These are phyloP conservation scores for Phytophthora cryptogea DNA, from an alignment of 352 stramenopile genomes.

Conservation along the genomic window DNA sequence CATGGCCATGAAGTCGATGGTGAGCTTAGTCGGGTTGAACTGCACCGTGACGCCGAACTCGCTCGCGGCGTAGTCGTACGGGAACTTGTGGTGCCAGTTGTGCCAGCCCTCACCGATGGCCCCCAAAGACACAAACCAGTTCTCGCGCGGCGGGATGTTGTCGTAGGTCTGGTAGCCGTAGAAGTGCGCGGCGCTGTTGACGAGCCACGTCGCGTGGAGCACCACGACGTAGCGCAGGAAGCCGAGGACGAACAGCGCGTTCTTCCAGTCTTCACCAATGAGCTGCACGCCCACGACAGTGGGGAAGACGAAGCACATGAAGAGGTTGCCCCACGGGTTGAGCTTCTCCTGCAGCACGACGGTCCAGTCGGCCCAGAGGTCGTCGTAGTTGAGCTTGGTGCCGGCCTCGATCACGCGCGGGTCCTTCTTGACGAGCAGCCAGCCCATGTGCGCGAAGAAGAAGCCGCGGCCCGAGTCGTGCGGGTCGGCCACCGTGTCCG, in stretches of 20 bases:
- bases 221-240: constrained; percentile 94
- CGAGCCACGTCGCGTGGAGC: constrained; percentile 97
- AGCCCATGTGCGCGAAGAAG: constrained; percentile 99
- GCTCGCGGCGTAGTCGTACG: constrained; percentile 98
- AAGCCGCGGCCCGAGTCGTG: constrained; percentile 98
- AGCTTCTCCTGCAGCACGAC: constrained; percentile 96
- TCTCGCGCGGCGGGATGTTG: constrained; percentile 95
- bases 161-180: constrained; percentile 98
- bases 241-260: constrained; percentile 95
- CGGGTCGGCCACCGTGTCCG: constrained; percentile 93
- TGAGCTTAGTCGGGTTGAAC: constrained; percentile 98
- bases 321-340: constrained; percentile 97
- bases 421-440: constrained; percentile 98
- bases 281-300: constrained; percentile 87
- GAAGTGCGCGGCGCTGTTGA: constrained; percentile 98
- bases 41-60: constrained; percentile 96
- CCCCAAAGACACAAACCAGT: constrained; percentile 95
- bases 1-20: constrained; percentile 93
- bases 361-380: constrained; percentile 96
- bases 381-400: constrained; percentile 96
- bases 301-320: constrained; percentile 98
- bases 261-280: constrained; percentile 95
- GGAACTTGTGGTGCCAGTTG: constrained; percentile 99
- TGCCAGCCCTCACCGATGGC: constrained; percentile 98
- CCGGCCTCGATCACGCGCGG: constrained; percentile 87